Evolutionary conservation across 1,284 basidiomycete species (phyloP).

Genomic region (Vanrija sp.): DNA sequence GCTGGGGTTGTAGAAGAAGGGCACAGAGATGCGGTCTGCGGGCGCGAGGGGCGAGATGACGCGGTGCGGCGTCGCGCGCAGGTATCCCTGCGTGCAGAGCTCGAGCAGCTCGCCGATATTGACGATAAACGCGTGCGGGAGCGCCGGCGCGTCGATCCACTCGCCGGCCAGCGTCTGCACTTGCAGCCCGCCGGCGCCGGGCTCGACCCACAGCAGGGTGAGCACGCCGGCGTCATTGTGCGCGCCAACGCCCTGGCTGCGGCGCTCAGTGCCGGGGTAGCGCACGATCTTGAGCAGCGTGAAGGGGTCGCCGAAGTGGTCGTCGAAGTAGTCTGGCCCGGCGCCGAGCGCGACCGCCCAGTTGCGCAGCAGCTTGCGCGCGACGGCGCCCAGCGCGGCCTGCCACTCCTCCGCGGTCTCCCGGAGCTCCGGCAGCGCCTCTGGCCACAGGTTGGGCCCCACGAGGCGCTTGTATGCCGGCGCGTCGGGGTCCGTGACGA

Average conservation of each 20-base stretch:
- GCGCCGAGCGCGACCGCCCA: not conserved
- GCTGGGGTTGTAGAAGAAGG: not conserved
- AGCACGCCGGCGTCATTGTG: not conserved
- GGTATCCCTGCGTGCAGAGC: not conserved
- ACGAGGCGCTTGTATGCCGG: not conserved
- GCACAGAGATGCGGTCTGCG: not conserved
- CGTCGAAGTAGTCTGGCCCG: not conserved
- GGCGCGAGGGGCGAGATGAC: not conserved
- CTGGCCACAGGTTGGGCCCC: not conserved
- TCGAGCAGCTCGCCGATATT: conserved; percentile 59
- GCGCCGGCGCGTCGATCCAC: conserved; percentile 70
- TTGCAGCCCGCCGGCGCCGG: not conserved
- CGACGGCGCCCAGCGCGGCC: not conserved
- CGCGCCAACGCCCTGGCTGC: not conserved
- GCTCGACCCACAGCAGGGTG: not conserved
- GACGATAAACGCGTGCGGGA: conserved; percentile 66
- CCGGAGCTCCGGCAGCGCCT: not conserved
- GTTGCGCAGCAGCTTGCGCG: not conserved
- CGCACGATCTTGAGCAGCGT: not conserved
- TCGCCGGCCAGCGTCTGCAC: conserved; percentile 47
- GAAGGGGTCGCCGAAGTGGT: not conserved
- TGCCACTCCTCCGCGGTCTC: not conserved
- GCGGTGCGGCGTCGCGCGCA: not conserved
- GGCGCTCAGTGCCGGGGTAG: too few relatives aligned
- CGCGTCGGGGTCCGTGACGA: not conserved